These are phyloP conservation scores for Harrya chromipes DNA, from an alignment of 768 basidiomycete species.

Conservation along the genomic window DNA sequence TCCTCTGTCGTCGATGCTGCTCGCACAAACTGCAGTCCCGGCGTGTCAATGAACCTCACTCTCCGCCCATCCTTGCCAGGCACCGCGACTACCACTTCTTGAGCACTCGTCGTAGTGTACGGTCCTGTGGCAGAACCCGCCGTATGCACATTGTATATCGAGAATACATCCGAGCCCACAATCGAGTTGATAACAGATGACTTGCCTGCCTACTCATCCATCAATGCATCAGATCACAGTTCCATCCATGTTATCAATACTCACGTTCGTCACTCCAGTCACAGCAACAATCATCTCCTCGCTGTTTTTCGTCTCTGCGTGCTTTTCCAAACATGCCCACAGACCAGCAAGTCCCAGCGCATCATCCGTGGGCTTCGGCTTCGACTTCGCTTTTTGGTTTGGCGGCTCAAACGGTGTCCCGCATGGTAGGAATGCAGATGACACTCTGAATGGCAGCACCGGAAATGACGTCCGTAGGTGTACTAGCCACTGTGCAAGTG, in stretches of 20 bases:
- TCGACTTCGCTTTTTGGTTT: conserved; percentile 50
- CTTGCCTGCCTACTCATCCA: conserved; percentile 66
- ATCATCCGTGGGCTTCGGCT: conserved; percentile 45
- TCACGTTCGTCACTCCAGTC: conserved; percentile 80
- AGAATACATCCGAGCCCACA: conserved; percentile 45
- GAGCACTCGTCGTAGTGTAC: conserved; percentile 66
- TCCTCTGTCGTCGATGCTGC: conserved; percentile 28
- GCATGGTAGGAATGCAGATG: conserved; percentile 60
- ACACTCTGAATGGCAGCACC: conserved; percentile 70
- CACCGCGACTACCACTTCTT: conserved; percentile 53
- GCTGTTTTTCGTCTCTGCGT: conserved; percentile 45
- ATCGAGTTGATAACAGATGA: conserved; percentile 84
- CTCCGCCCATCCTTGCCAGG: conserved; percentile 37
- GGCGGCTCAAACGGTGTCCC: conserved; percentile 20
- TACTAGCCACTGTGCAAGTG: conserved; percentile 64
- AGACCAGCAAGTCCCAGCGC: conserved; percentile 59
- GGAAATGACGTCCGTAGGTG: conserved; percentile 58
- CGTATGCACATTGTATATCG: conserved; percentile 52
- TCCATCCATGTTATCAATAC: conserved; percentile 22
- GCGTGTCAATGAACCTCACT: conserved; percentile 80
- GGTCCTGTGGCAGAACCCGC: conserved; percentile 52
- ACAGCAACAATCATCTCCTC: conserved; percentile 66
- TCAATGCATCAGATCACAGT: conserved; percentile 3
- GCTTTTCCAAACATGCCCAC: conserved; percentile 44
- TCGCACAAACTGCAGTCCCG: conserved; percentile 65